phyloP scores from a whole-genome alignment of 1,284 basidiomycete genomes.

The Apiotrichum gamsii region DNA sequence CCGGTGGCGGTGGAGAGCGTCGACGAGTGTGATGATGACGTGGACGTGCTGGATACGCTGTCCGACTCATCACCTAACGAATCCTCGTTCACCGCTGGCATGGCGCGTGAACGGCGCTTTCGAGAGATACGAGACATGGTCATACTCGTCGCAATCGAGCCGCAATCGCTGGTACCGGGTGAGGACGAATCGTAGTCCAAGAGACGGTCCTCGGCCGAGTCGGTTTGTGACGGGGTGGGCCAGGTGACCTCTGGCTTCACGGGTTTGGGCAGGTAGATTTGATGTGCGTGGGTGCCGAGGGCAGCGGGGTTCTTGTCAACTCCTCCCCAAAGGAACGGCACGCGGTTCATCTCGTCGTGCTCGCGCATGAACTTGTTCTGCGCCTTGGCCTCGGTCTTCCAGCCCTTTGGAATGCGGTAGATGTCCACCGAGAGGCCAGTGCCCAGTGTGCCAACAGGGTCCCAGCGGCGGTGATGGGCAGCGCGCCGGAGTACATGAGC shows the following conservation, averaged over 20 bases:
- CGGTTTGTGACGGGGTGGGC: not conserved
- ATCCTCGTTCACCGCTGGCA: not conserved
- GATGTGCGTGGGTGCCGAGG: constrained; percentile 22
- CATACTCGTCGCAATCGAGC: constrained; percentile 6
- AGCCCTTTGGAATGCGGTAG: constrained; percentile 60
- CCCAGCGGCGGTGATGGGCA: constrained; percentile 51
- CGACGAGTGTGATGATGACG: constrained; percentile 2
- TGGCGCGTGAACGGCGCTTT: not conserved
- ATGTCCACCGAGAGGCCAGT: constrained; percentile 61
- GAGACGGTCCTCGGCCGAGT: not conserved
- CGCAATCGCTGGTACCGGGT: constrained; percentile 2
- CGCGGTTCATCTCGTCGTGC: constrained; percentile 68
- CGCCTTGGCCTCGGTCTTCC: constrained; percentile 52
- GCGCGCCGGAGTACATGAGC: constrained; percentile 19
- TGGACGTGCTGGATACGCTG: constrained; percentile 8
- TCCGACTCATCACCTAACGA: constrained; percentile 28
- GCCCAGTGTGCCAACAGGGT: constrained; percentile 58
- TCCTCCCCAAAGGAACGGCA: constrained; percentile 54
- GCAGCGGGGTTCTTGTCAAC: constrained; percentile 7
- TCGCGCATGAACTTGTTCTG: constrained; percentile 64
- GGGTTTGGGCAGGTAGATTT: constrained; percentile 33
- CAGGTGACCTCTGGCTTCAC: not conserved
- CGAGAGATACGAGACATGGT: constrained; percentile 6
- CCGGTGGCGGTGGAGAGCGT: not conserved
- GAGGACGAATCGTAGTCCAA: not conserved